Conservation (phyloP, 345 rosid genomes). For the Toxicodendron radicans region DNA sequence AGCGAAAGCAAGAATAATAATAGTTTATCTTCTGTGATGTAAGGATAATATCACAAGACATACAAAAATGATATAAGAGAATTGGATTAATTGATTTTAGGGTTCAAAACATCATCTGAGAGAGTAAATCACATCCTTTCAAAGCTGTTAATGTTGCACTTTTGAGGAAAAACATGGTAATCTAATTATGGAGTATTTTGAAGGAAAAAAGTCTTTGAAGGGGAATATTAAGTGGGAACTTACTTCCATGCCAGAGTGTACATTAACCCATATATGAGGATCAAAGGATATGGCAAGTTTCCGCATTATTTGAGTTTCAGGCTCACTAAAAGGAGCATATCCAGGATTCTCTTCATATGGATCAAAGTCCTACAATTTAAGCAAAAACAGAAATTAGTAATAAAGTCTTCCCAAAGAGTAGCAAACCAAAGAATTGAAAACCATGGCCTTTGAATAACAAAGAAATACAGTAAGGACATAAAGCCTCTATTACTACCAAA, state of each 20-base stretch:
- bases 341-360: slow-evolving; percentile 99
- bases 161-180: background rate
- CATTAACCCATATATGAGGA: slow-evolving; percentile 96
- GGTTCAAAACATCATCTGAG: background rate
- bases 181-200: background rate
- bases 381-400: slow-evolving; percentile 15
- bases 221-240: slow-evolving; percentile 16
- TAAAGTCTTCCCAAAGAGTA: background rate
- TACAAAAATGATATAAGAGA: background rate
- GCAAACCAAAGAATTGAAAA: background rate
- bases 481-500: slow-evolving; percentile 7
- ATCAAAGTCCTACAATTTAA: slow-evolving; percentile 75
- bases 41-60: background rate
- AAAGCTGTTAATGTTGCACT: slow-evolving; percentile 1
- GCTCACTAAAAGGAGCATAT: slow-evolving; percentile 87
- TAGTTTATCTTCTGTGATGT: background rate
- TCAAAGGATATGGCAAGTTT: slow-evolving; percentile 86
- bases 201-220: background rate
- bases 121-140: background rate
- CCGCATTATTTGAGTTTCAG: slow-evolving; percentile 90
- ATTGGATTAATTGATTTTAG: background rate
- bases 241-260: slow-evolving; percentile 98
- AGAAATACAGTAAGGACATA: background rate
- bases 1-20: background rate
- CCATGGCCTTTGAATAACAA: background rate